Evolutionary conservation across 257 asterid species (phyloP).

Genomic region (Mitragyna speciosa): DNA sequence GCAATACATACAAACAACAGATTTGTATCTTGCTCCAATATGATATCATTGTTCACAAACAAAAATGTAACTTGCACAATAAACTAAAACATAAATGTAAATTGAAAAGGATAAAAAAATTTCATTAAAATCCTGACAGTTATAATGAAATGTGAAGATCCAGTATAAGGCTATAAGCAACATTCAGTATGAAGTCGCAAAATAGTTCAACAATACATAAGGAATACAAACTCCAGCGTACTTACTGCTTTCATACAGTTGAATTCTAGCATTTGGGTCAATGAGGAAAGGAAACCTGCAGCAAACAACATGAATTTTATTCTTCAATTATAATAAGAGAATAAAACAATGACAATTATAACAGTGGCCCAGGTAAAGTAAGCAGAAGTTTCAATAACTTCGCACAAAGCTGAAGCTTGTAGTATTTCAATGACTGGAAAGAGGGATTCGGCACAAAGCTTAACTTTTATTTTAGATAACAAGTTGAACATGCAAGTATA

Average conservation of each 20-base stretch:
- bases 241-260: conserved; percentile 69
- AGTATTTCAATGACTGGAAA: background rate
- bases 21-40: background rate
- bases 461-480: background rate
- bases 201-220: background rate
- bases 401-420: background rate
- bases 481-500: background rate
- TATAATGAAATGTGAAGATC: background rate
- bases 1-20: no score
- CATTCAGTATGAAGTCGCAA: background rate
- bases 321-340: background rate
- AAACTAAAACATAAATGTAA: background rate
- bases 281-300: conserved; percentile 78
- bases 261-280: conserved; percentile 68
- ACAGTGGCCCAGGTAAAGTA: background rate
- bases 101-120: background rate
- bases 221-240: background rate
- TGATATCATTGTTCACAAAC: background rate
- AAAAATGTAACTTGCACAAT: no score
- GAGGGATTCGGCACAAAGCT: background rate
- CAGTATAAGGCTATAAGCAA: background rate
- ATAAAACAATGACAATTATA: background rate
- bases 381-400: background rate
- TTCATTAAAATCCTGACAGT: background rate
- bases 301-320: background rate